A percentile compares a stretch with the other conserved stretches of the same genome.
Evolutionary conservation across 495 filamentous ascomycete genomes (phyloP).

Genomic region (Echria macrotheca): DNA sequence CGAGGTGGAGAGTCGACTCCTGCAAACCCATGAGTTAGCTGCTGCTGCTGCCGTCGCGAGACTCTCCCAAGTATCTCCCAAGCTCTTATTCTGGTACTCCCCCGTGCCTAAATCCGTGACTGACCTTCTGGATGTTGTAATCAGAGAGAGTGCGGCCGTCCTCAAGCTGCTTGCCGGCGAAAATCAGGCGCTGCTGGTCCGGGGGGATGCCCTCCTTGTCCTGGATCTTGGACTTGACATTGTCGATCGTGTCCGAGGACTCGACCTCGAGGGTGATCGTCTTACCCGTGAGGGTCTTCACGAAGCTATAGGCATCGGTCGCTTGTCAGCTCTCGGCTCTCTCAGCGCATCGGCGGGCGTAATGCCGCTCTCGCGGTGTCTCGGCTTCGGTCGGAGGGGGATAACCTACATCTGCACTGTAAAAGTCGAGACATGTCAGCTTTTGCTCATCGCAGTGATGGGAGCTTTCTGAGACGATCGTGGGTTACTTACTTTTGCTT

Average conservation of each 20-base stretch:
- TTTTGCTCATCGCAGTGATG: background rate
- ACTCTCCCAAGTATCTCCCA: background rate
- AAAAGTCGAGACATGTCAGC: conserved; percentile 25
- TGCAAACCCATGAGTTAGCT: conserved; percentile 33
- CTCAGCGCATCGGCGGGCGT: too few relatives aligned
- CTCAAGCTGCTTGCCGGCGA: conserved; percentile 99
- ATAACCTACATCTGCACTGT: conserved; percentile 73
- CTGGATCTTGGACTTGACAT: conserved; percentile 96
- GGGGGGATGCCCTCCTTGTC: conserved; percentile 99
- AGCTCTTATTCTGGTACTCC: background rate
- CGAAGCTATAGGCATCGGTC: conserved; percentile 70
- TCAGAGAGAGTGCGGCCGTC: conserved; percentile 97
- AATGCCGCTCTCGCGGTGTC: too few relatives aligned
- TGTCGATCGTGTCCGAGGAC: conserved; percentile 98
- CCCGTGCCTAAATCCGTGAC: conserved; percentile 18
- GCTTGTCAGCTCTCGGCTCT: too few relatives aligned
- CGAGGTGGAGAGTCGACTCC: conserved; percentile 98
- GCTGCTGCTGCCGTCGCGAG: background rate
- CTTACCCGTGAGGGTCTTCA: conserved; percentile 97
- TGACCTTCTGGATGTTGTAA: conserved; percentile 99
- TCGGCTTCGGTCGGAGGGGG: too few relatives aligned
- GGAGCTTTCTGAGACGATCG: background rate
- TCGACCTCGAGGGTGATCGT: conserved; percentile 99
- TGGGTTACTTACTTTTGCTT: conserved; percentile 34
- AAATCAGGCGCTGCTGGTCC: conserved; percentile 99